phyloP scores from a whole-genome alignment of 495 filamentous ascomycete genomes.

The Jackrogersella minutella region DNA sequence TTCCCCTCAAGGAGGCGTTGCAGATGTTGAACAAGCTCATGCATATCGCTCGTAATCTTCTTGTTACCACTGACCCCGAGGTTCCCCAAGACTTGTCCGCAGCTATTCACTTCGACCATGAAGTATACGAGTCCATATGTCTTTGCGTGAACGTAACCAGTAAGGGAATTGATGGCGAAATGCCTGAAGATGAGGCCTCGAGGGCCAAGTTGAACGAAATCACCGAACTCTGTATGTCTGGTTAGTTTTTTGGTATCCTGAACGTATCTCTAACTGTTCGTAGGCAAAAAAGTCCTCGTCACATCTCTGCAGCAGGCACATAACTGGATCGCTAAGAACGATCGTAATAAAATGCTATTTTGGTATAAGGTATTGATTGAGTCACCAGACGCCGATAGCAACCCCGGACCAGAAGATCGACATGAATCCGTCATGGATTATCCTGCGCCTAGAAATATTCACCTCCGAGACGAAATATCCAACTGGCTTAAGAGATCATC shows the following conservation, averaged over 20 bases:
- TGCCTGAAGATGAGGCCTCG: conserved; percentile 67
- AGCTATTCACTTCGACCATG: conserved; percentile 77
- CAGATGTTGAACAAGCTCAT: conserved; percentile 85
- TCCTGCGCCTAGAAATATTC: conserved; percentile 37
- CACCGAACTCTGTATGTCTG: conserved; percentile 60
- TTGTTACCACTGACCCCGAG: conserved; percentile 76
- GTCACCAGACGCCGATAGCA: conserved; percentile 48
- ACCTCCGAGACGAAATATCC: conserved; percentile 51
- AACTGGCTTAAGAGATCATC: conserved; percentile 65
- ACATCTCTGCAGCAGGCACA: conserved; percentile 90
- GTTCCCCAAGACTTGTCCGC: conserved; percentile 87
- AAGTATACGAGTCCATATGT: conserved; percentile 83
- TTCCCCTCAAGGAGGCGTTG: conserved; percentile 78
- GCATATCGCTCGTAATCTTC: conserved; percentile 82
- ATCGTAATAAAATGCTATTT: conserved; percentile 87
- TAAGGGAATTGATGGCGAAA: conserved; percentile 87
- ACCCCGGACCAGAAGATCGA: conserved; percentile 52
- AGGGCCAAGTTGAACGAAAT: conserved; percentile 60
- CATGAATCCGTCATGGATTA: conserved; percentile 40
- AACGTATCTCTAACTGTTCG: conserved; percentile 38
- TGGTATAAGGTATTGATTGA: conserved; percentile 79
- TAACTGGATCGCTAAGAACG: conserved; percentile 91
- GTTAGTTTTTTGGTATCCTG: no score
- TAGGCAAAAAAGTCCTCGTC: conserved; percentile 87
- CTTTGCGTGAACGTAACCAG: conserved; percentile 88